A percentile compares a stretch with the other conserved stretches of the same genome.
Conservation (phyloP, 2,329 filamentous ascomycete species). For the Talaromyces sp. region DNA sequence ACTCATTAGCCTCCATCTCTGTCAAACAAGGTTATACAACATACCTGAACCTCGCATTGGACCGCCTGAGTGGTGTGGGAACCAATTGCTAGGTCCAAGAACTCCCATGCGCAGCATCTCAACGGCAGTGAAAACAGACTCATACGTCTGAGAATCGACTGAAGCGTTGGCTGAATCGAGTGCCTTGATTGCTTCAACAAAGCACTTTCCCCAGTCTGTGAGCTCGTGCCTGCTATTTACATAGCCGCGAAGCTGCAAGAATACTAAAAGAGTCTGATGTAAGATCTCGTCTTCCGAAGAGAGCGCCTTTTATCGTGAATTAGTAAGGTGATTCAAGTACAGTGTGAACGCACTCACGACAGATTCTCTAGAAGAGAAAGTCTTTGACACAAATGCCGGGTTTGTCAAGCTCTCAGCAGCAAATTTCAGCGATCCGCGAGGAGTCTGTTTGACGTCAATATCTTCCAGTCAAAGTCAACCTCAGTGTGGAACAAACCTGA, state of each 20-base stretch:
- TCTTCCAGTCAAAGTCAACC: not conserved
- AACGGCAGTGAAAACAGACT: constrained; percentile 76
- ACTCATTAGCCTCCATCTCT: constrained; percentile 30
- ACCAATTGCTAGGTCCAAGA: constrained; percentile 68
- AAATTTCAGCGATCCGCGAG: constrained; percentile 34
- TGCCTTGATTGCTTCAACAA: constrained; percentile 63
- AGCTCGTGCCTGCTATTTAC: constrained; percentile 73
- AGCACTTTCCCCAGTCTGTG: constrained; percentile 77
- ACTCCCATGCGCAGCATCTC: constrained; percentile 79
- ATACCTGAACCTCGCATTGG: constrained; percentile 56
- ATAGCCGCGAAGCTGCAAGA: constrained; percentile 85
- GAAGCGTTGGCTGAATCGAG: constrained; percentile 4
- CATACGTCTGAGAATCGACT: constrained; percentile 32
- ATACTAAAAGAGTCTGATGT: constrained; percentile 78
- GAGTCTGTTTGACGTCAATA: constrained; percentile 23
- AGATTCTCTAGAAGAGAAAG: constrained; percentile 57
- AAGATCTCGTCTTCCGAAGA: constrained; percentile 68
- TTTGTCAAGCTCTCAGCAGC: constrained; percentile 65
- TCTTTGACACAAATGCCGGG: constrained; percentile 65
- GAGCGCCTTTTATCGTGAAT: constrained; percentile 35
- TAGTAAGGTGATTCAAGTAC: constrained; percentile 16
- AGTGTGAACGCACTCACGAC: constrained; percentile 27
- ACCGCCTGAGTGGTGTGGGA: constrained; percentile 55
- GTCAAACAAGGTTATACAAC: not conserved
- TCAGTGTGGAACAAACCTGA: constrained; percentile 23